Conservation (phyloP, 805 yeast genomes). For the Spathaspora gorwiae region DNA sequence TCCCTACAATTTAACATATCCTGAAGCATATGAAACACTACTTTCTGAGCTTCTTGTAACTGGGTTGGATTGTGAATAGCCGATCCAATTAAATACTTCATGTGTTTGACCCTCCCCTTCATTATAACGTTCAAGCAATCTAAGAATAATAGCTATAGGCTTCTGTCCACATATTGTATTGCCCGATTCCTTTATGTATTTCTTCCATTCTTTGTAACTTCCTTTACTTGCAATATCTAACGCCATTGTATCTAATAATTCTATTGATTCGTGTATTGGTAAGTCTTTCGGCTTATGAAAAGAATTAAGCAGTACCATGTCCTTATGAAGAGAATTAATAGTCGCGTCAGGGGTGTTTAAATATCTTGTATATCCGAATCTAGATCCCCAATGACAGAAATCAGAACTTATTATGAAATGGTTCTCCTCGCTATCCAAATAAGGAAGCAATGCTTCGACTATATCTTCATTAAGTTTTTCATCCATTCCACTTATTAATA, state of each 20-base stretch:
- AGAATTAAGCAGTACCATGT: slow-evolving; percentile 11
- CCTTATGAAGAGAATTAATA: slow-evolving; percentile 12
- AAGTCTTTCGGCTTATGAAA: slow-evolving; percentile 13
- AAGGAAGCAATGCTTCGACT: slow-evolving; percentile 48
- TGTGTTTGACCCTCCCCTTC: background rate
- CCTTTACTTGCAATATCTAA: slow-evolving; percentile 60
- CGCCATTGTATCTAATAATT: slow-evolving; percentile 63
- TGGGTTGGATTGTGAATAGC: slow-evolving; percentile 70
- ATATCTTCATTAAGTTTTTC: slow-evolving; percentile 39
- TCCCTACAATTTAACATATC: slow-evolving; percentile 38
- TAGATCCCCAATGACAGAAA: slow-evolving; percentile 85
- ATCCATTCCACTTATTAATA: slow-evolving; percentile 67
- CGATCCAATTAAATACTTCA: slow-evolving; percentile 58
- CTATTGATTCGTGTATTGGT: slow-evolving; percentile 71
- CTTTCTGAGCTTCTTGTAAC: slow-evolving; percentile 51
- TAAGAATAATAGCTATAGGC: slow-evolving; percentile 66
- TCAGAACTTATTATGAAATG: slow-evolving; percentile 83
- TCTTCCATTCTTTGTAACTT: slow-evolving; percentile 54
- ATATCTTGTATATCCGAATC: slow-evolving; percentile 42
- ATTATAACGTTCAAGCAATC: slow-evolving; percentile 41
- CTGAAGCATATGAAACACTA: slow-evolving; percentile 91
- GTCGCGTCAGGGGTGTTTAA: slow-evolving; percentile 15
- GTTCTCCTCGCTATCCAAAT: slow-evolving; percentile 47
- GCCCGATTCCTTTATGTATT: slow-evolving; percentile 64
- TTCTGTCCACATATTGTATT: slow-evolving; percentile 93